A percentile compares a stretch with the other conserved stretches of the same genome.
These are phyloP conservation scores for Amaranthus cruentus DNA, from an alignment of 148 eudicot species.

Conservation along the genomic window DNA sequence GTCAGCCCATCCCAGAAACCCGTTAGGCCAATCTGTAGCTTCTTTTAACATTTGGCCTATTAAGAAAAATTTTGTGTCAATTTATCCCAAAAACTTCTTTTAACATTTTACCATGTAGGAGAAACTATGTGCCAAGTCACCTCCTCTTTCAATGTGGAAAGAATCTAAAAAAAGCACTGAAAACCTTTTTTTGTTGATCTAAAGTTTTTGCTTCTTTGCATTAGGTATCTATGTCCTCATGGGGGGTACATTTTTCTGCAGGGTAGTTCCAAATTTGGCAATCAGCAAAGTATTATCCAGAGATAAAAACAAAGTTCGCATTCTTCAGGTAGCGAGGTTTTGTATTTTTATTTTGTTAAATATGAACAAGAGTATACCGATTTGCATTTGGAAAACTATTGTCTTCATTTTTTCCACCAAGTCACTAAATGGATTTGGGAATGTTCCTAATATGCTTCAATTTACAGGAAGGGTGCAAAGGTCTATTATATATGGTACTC, in stretches of 20 bases:
- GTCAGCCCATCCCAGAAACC: neutral
- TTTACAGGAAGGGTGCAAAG: constrained; percentile 98
- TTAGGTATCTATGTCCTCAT: constrained; percentile 5
- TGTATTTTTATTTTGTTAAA: neutral
- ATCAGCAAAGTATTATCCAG: constrained; percentile 82
- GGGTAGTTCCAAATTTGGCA: constrained; percentile 96
- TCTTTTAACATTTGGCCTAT: neutral
- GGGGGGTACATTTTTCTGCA: constrained; percentile 30
- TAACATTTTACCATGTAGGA: neutral
- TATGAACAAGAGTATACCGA: too few relatives aligned
- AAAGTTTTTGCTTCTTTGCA: constrained; percentile 7
- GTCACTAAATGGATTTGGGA: neutral
- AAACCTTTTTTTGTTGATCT: neutral
- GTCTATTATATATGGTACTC: constrained; percentile 91
- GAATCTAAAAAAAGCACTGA: neutral
- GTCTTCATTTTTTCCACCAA: constrained; percentile 1
- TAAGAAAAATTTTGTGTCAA: neutral
- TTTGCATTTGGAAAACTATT: neutral
- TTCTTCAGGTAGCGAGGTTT: constrained; percentile 59
- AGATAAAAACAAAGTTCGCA: constrained; percentile 91
- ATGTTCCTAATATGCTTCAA: neutral
- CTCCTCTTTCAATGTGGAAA: neutral
- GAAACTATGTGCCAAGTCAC: neutral
- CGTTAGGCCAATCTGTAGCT: neutral
- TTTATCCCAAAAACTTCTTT: neutral